These are phyloP conservation scores for Pyronema omphalodes DNA, from an alignment of 495 filamentous ascomycete species.

Conservation along the genomic window DNA sequence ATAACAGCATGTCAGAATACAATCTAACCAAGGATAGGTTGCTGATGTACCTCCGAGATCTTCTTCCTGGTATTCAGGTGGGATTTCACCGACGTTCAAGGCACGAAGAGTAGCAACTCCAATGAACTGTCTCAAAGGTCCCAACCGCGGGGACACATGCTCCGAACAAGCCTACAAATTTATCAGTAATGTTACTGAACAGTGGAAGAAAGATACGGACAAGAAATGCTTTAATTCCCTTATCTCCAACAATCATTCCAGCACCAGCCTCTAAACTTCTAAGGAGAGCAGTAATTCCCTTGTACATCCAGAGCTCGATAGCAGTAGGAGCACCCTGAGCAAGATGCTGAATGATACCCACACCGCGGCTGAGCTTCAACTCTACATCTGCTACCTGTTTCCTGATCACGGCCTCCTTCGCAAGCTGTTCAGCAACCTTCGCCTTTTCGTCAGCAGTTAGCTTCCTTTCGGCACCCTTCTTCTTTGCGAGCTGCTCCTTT, in stretches of 20 bases:
- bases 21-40: not conserved
- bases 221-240: conserved; percentile 62
- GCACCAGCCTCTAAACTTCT: conserved; percentile 58
- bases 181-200: not conserved
- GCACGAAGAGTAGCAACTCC: conserved; percentile 72
- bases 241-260: conserved; percentile 57
- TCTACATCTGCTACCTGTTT: conserved; percentile 46
- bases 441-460: conserved; percentile 70
- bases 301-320: conserved; percentile 67
- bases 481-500: conserved; percentile 67
- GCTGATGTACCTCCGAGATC: conserved; percentile 40
- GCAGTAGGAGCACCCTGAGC: conserved; percentile 72
- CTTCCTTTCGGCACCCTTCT: conserved; percentile 83
- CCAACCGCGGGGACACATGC: conserved; percentile 53
- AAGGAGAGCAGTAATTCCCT: conserved; percentile 51
- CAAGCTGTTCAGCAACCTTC: conserved; percentile 79
- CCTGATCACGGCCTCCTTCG: conserved; percentile 67
- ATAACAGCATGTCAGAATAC: conserved; percentile 5
- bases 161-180: conserved; percentile 17
- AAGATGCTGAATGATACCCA: conserved; percentile 66
- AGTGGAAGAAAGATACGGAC: conserved; percentile 25
- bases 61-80: conserved; percentile 54
- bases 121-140: conserved; percentile 56
- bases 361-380: conserved; percentile 52
- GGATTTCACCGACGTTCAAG: conserved; percentile 49